A percentile compares a stretch with the other conserved stretches of the same genome.
Conservation (phyloP, 2,329 filamentous ascomycete species). For the Claviceps humidiphila region DNA sequence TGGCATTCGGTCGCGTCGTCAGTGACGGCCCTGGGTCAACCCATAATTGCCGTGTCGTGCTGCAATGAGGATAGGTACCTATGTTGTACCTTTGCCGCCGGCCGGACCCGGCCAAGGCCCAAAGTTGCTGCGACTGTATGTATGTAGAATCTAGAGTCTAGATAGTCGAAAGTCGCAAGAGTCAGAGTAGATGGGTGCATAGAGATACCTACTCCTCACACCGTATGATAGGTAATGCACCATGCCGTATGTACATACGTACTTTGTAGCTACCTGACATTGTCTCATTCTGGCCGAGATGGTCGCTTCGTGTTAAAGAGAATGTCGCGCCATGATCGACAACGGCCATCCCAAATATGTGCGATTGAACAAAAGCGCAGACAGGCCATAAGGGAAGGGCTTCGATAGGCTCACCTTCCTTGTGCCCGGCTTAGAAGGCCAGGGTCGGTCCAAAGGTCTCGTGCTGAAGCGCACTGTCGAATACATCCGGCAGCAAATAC, state of each 20-base stretch:
- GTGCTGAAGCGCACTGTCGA: conserved; percentile 64
- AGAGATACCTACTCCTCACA: too few relatives aligned
- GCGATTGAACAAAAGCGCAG: conserved; percentile 28
- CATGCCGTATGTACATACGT: not conserved
- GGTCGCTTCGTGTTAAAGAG: not conserved
- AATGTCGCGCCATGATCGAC: not conserved
- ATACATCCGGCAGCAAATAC: conserved; percentile 47
- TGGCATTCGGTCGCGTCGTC: too few relatives aligned
- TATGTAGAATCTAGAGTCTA: too few relatives aligned
- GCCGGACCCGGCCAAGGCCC: too few relatives aligned
- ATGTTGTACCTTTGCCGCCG: too few relatives aligned
- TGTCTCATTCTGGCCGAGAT: not conserved
- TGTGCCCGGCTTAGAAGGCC: conserved; percentile 69
- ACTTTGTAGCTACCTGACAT: not conserved
- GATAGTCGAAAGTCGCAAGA: too few relatives aligned
- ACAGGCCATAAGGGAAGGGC: conserved; percentile 63
- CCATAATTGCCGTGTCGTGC: too few relatives aligned
- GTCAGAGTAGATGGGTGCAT: too few relatives aligned
- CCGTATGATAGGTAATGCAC: too few relatives aligned
- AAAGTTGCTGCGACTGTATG: too few relatives aligned
- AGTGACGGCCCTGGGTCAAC: too few relatives aligned
- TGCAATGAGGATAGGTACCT: too few relatives aligned
- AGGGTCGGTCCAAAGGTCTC: conserved; percentile 71
- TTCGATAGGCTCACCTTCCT: conserved; percentile 72
- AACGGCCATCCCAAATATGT: not conserved